These are phyloP conservation scores for Nemania bipapillata DNA, from an alignment of 2,329 filamentous ascomycete genomes.

Conservation along the genomic window DNA sequence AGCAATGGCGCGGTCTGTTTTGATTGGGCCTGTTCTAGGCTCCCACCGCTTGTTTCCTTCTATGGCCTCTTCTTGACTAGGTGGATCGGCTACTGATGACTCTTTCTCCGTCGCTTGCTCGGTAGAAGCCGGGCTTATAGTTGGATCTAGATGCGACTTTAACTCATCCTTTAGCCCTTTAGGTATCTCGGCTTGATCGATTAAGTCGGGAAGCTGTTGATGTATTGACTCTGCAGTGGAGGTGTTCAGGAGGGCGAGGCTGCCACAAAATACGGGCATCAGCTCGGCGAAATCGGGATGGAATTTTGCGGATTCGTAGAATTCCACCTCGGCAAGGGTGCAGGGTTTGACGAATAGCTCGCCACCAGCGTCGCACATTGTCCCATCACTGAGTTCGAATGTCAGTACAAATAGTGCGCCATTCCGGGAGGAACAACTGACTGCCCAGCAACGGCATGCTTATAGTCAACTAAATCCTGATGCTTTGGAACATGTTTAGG, in stretches of 20 bases:
- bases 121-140: background rate
- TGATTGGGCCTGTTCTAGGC: constrained; percentile 69
- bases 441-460: constrained; percentile 85
- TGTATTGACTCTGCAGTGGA: constrained; percentile 60
- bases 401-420: constrained; percentile 35
- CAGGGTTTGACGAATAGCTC: constrained; percentile 94
- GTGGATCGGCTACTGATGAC: constrained; percentile 28
- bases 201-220: constrained; percentile 60
- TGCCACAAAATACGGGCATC: constrained; percentile 88
- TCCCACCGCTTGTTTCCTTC: constrained; percentile 55
- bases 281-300: constrained; percentile 80
- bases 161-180: constrained; percentile 57
- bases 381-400: constrained; percentile 76
- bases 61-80: constrained; percentile 36
- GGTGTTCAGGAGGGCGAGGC: constrained; percentile 73
- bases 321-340: constrained; percentile 83
- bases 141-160: constrained; percentile 53
- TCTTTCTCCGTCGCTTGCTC: constrained; percentile 31
- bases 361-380: constrained; percentile 84
- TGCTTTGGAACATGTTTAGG: constrained; percentile 63
- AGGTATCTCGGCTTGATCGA: constrained; percentile 53
- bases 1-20: constrained; percentile 82
- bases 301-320: constrained; percentile 79
- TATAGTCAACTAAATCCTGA: constrained; percentile 73
- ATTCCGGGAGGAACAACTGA: constrained; percentile 60